Base-by-base conservation (phyloP, 768 basidiomycete species). In the Auricularia auricula-judae region DNA sequence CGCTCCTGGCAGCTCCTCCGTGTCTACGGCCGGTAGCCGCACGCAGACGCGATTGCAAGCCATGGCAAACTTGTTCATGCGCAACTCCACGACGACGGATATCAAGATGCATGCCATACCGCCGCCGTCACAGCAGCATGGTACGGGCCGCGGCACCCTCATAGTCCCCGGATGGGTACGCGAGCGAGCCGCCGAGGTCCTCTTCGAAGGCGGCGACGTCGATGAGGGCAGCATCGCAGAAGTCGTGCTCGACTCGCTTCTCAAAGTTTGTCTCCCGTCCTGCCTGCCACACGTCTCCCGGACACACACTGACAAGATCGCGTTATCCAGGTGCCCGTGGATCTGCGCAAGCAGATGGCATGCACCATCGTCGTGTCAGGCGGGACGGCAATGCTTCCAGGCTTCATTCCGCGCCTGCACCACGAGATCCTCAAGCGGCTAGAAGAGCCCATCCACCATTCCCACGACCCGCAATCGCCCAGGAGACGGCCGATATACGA, bases 131-230 rank as follows among this genome's bases (percentile, higher is more conserved):
- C 87, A 89, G 70, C 86, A 85, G 68, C 76, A 79, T 12, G 87
- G 88, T 0, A 87, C 88, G 1, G 91, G 90, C 2, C 77, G 81
- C 7, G 93, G 90, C 0, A 92, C 87, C 0, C 74, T 97, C 58
- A 79, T 91, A 56, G 84, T 98, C 54, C 96, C 96, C 1, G 96
- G 96, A 2, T 99, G 97, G 97, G 81, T 99, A 47, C 77, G 96
- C 53, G 96, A 98, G 72, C 81, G 95, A 14, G 89, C 89, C 1
- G 86, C 94, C 1, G 97, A 98, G 73, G 82, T 96, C 4, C 76
- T 98, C 10, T 98, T 97, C 67, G 91, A 92, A 71, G 87, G 87
- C 1, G 91, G 91, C 4, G 92, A 94, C 68, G 86, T 92, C 10
- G 93, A 96, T 69, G 90, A 93, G 74, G 82, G 82, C 66, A 93